Base-by-base conservation (phyloP, 148 eudicot species). In the Arbutus unedo region DNA sequence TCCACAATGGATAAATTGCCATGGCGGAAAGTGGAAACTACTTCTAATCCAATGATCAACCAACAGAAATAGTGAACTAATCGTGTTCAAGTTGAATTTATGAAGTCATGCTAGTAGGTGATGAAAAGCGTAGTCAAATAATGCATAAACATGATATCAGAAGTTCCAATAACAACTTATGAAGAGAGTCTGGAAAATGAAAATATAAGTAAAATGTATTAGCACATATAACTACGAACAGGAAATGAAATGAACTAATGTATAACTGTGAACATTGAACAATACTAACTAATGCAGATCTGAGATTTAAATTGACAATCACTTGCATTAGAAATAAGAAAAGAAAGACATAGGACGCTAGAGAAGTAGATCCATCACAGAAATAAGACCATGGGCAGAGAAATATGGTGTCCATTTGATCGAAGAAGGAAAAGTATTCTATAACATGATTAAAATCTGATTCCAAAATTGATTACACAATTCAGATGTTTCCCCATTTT, bases 101-200 rank as follows among this genome's bases (percentile, higher is more conserved):
- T 76, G 57, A 51, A 76, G 79, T 76, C 79, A 23, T 76, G 23
- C 43, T 7, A 51, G 60, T 6, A 50, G 45, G 79, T 13, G 79
- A 49, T 25, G 44, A 76, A 53, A 51, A 53, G 43, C 79, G 25
- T 25, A 13, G 5, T 21, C 9, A 72, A 67, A 14, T 13, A 43
- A 19, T 5, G 21, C 60, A 76, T 76, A 53, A 6, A 31, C 60
- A 51, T 51, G 78, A 18, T 21, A 47, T 38, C 48, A 41, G 16
- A 41, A 70, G 45, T 47, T 70, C 47, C 47, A 14, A 70, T 38
- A 70, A 14, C 48, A 38, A 15, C 48, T 38, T 13, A 68, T 5
- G 51, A 44, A 72, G 41, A 72, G 21, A 14, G 23, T 43, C 18
- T 70, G 45, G 8, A 71, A 31, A 5, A 4, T 6, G 16, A 9